Conservation (phyloP, 805 yeast species). For the Brettanomyces anomalus region DNA sequence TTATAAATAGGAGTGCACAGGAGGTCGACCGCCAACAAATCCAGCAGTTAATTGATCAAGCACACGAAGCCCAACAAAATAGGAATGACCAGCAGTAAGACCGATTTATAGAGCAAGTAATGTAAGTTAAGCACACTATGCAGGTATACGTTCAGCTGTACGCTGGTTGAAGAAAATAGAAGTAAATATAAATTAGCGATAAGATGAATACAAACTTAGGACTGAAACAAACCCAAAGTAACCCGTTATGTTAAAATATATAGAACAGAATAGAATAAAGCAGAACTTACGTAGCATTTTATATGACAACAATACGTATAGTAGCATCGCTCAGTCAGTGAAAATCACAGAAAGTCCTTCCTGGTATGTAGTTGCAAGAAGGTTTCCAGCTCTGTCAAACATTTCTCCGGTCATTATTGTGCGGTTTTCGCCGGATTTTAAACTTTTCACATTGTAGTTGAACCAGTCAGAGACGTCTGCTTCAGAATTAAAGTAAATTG, state of each 20-base stretch:
- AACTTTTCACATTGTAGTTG: slow-evolving; percentile 37
- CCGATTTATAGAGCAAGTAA: too few species aligned
- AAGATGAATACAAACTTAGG: too few species aligned
- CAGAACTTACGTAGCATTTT: too few species aligned
- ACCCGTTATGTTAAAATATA: neutral
- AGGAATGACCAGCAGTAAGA: neutral
- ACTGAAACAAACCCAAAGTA: too few species aligned
- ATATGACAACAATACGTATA: too few species aligned
- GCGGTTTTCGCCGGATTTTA: slow-evolving; percentile 43
- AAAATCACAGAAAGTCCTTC: slow-evolving; percentile 45
- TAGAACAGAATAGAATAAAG: neutral
- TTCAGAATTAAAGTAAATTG: slow-evolving; percentile 53
- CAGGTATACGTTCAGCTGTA: too few species aligned
- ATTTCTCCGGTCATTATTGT: slow-evolving; percentile 51
- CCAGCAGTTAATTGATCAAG: neutral
- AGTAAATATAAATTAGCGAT: too few species aligned
- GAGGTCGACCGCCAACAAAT: neutral
- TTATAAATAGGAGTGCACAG: neutral
- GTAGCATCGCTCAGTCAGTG: slow-evolving; percentile 5
- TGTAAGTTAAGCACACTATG: too few species aligned
- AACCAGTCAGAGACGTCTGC: slow-evolving; percentile 38
- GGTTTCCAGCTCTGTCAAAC: slow-evolving; percentile 37
- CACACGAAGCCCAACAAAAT: neutral
- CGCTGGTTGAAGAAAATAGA: neutral
- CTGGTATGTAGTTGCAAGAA: slow-evolving; percentile 55